Conservation (phyloP, 805 yeast genomes). For the Metschnikowia reukaufii region DNA sequence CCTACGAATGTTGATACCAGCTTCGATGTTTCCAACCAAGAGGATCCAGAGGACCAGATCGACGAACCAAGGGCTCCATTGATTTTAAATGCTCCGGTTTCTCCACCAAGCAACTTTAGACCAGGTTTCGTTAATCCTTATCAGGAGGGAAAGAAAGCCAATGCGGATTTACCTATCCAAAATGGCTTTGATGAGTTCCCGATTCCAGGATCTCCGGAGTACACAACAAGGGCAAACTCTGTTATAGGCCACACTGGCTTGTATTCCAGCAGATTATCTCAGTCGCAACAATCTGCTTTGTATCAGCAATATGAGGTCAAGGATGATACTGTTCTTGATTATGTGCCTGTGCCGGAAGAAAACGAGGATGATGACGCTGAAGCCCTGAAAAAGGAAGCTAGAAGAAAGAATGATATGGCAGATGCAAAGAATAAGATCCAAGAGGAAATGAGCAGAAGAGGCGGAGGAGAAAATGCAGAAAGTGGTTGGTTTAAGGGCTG, state of each 20-base stretch:
- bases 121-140: slow-evolving; percentile 30
- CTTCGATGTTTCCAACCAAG: slow-evolving; percentile 25
- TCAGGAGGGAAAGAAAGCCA: slow-evolving; percentile 17
- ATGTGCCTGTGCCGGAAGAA: slow-evolving; percentile 43
- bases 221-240: slow-evolving; percentile 45
- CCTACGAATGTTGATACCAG: slow-evolving; percentile 32
- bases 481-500: slow-evolving; percentile 52
- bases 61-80: slow-evolving; percentile 9
- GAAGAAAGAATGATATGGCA: slow-evolving; percentile 33
- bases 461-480: slow-evolving; percentile 22
- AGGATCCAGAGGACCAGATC: slow-evolving; percentile 8
- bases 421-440: slow-evolving; percentile 20
- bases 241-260: slow-evolving; percentile 37
- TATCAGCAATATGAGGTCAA: slow-evolving; percentile 46
- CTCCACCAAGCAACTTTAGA: slow-evolving; percentile 6
- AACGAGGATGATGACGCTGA: slow-evolving; percentile 48
- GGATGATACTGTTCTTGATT: slow-evolving; percentile 45
- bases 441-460: slow-evolving; percentile 18
- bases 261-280: slow-evolving; percentile 42
- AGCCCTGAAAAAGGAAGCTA: slow-evolving; percentile 38
- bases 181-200: slow-evolving; percentile 41
- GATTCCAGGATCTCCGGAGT: slow-evolving; percentile 46
- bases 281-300: slow-evolving; percentile 44
- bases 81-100: slow-evolving; percentile 9
- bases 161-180: slow-evolving; percentile 11